phyloP scores from a whole-genome alignment of 2,329 filamentous ascomycete genomes.

The Apiospora pterosperma region DNA sequence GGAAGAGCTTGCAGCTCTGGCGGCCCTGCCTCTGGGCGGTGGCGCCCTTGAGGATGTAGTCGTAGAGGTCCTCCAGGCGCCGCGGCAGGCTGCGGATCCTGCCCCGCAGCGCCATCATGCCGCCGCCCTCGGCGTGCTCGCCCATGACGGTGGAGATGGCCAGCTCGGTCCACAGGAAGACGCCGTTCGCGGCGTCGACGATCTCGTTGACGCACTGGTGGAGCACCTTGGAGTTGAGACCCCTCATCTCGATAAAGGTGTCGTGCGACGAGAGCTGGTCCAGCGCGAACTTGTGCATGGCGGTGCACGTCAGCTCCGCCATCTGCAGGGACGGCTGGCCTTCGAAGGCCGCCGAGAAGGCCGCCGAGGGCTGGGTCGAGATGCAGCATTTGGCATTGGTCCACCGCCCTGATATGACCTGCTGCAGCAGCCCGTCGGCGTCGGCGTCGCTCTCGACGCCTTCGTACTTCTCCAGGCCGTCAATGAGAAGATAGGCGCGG shows the following conservation, averaged over 20 bases:
- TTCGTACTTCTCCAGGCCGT: background rate
- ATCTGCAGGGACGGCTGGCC: background rate
- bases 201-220: background rate
- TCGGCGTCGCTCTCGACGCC: background rate
- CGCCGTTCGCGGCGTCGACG: background rate
- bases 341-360: background rate
- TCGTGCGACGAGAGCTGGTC: background rate
- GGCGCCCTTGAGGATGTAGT: background rate
- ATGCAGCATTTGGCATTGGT: background rate
- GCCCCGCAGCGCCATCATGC: background rate
- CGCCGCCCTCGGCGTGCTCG: background rate
- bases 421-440: background rate
- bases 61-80: background rate
- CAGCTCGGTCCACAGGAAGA: background rate
- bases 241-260: background rate
- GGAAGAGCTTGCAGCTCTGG: background rate
- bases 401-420: background rate
- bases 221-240: background rate
- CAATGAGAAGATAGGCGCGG: background rate
- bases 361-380: background rate
- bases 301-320: background rate
- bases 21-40: background rate
- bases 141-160: background rate
- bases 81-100: background rate
- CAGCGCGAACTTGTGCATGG: constrained; percentile 9